Evolutionary conservation across 768 basidiomycete species (phyloP).

Genomic region (Suillus variegatus): DNA sequence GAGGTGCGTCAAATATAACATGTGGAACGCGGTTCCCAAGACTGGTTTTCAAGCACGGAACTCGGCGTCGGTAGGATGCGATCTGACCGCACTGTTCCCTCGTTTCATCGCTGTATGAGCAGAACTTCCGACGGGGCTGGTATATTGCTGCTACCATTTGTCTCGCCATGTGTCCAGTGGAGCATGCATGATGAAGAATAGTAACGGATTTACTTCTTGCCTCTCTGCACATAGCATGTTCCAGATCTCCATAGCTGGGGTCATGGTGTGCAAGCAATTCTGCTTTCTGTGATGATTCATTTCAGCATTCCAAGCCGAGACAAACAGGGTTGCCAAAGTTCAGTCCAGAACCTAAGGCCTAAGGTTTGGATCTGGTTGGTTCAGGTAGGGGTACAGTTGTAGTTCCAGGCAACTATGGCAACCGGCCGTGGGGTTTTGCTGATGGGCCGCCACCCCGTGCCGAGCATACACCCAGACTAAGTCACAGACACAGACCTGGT

Average conservation of each 20-base stretch:
- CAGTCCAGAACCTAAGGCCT: no score
- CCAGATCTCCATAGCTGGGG: conserved; percentile 77
- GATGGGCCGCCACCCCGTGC: no score
- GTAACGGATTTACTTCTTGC: conserved; percentile 78
- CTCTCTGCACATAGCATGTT: conserved; percentile 82
- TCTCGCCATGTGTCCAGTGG: conserved; percentile 75
- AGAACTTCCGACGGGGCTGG: conserved; percentile 85
- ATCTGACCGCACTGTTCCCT: conserved; percentile 76
- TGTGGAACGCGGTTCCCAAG: conserved; percentile 1
- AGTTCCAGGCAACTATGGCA: no score
- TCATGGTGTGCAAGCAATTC: conserved; percentile 55
- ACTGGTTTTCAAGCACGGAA: conserved; percentile 55
- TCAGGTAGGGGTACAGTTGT: no score
- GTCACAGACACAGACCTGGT: no score
- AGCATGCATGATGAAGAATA: conserved; percentile 61
- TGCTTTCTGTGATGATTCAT: no score
- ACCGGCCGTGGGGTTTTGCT: no score
- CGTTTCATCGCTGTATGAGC: conserved; percentile 51
- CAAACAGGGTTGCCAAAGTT: no score
- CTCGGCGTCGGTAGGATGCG: conserved; percentile 80
- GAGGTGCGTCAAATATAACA: conserved; percentile 23
- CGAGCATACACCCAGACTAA: no score
- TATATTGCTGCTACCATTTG: conserved; percentile 82
- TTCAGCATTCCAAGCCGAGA: background rate
- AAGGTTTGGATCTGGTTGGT: no score